Evolutionary conservation across 352 stramenopile genomes (phyloP), one percentile per base, ranked within the genome.

Genomic region (Globisporangium emineosum): DNA sequence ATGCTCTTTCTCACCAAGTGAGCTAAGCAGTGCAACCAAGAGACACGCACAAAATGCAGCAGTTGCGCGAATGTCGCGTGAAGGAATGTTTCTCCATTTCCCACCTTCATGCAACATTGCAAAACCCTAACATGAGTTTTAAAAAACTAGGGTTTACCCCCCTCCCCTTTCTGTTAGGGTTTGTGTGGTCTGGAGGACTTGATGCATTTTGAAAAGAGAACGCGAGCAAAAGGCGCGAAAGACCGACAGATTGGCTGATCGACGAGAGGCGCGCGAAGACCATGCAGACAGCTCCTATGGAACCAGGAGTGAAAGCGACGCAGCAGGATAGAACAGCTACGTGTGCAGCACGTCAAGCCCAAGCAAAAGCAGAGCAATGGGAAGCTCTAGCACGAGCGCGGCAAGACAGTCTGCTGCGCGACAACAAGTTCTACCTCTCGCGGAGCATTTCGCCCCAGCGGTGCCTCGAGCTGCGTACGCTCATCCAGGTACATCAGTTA

Each of bases 371-470:
- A 17, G 40, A 47, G 40, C 40, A 47, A 47, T 17, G 17, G 40
- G 40, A 47, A 21, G 40, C 40, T 47, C 40, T 23, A 6, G 19
- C 15, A 3, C 37, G 10, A 45, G 15, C 15, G 6, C 37, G n/a
- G n/a, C n/a, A n/a, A n/a, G n/a, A 45, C 12, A 29, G 3, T 1
- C 56, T 68, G 47, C 60, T 68, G 42, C 7, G 10, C 37, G 49
- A 35, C 37, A 45, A 43, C 35, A 57, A 32, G 29, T 64, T 68
- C 56, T 68, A 68, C 57, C 21, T 64, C 19, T 56, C 63, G 49
- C 29, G 40, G 0, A 33, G 9, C 27, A 30, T 68, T 3, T 15
- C n/a, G 2, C n/a, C 7, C 0, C 23, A 43, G 9, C 63, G 63
- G 1, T 56, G 63, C 21, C 21, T 2, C 4, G 23, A 54, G 7